These are phyloP conservation scores for Gnaphalium uliginosum DNA, from an alignment of 129 eudicot species.

Conservation along the genomic window DNA sequence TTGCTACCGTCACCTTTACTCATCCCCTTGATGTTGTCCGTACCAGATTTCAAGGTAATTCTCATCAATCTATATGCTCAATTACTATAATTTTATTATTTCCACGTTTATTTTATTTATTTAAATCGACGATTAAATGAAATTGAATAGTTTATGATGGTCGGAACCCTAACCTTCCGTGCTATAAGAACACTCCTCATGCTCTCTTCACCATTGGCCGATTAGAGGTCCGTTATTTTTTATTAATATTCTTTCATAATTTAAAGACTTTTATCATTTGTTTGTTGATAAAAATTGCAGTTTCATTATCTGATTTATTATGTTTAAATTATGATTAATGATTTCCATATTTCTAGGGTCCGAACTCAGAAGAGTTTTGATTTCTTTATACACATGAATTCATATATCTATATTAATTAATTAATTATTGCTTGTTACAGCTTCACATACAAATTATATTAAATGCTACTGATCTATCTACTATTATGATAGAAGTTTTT, in stretches of 20 bases:
- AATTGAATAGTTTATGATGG: conserved; percentile 75
- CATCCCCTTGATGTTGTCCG: conserved; percentile 99
- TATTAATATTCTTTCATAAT: background rate
- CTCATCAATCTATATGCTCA: background rate
- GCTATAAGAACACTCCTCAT: conserved; percentile 78
- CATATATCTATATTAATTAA: too few species aligned
- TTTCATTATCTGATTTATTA: too few species aligned
- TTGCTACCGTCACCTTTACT: conserved; percentile 83
- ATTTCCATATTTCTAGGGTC: background rate
- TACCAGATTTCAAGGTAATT: conserved; percentile 83
- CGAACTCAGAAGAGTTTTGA: background rate
- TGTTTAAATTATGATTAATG: background rate
- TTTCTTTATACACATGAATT: background rate
- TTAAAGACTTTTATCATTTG: background rate
- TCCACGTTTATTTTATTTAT: background rate
- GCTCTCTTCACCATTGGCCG: conserved; percentile 94
- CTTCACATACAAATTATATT: background rate
- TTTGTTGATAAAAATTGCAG: background rate
- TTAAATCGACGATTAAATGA: background rate
- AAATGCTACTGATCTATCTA: too few species aligned
- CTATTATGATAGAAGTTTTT: too few species aligned
- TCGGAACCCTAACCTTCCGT: conserved; percentile 63
- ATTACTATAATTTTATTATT: background rate
- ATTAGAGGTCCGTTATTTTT: conserved; percentile 57
- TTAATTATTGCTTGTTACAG: background rate